Conservation (phyloP, 169 alveolate genomes). For the Babesia divergens region DNA sequence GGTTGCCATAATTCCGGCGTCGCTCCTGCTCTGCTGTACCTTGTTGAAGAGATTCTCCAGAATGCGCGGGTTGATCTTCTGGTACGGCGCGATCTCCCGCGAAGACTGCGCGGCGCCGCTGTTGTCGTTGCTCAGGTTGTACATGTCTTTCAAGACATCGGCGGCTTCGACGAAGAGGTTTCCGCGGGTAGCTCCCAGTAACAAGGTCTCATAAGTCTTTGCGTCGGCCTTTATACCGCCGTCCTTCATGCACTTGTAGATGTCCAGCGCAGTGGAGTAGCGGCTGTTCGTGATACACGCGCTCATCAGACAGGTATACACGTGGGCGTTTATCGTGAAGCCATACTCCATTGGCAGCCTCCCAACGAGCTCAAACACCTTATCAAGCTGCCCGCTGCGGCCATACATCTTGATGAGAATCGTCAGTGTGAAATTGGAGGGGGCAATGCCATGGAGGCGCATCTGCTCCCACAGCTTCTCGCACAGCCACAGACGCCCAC, state of each 20-base stretch:
- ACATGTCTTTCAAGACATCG: constrained; percentile 45
- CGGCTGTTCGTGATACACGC: constrained; percentile 80
- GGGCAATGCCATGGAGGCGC: constrained; percentile 75
- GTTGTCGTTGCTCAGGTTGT: constrained; percentile 24
- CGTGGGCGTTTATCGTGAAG: constrained; percentile 77
- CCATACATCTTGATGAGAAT: constrained; percentile 82
- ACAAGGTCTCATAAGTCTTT: constrained; percentile 70
- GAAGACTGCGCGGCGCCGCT: constrained; percentile 11
- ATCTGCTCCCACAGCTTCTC: constrained; percentile 79
- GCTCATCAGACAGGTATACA: constrained; percentile 83
- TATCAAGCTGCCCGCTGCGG: constrained; percentile 76
- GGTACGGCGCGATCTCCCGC: background rate
- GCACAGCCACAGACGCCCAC: constrained; percentile 76
- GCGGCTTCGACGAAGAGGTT: constrained; percentile 51
- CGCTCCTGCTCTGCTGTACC: constrained; percentile 13
- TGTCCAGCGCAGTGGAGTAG: constrained; percentile 57
- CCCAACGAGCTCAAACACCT: constrained; percentile 75
- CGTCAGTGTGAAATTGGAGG: constrained; percentile 81
- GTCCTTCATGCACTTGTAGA: constrained; percentile 67
- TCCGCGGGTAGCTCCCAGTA: constrained; percentile 54
- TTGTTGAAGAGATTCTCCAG: constrained; percentile 47
- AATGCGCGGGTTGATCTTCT: constrained; percentile 41
- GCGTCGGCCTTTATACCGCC: constrained; percentile 67
- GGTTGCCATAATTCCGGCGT: background rate
- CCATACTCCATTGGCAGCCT: constrained; percentile 69